These are phyloP conservation scores for Tulasnella calospora DNA, from an alignment of 768 basidiomycete genomes.

Conservation along the genomic window DNA sequence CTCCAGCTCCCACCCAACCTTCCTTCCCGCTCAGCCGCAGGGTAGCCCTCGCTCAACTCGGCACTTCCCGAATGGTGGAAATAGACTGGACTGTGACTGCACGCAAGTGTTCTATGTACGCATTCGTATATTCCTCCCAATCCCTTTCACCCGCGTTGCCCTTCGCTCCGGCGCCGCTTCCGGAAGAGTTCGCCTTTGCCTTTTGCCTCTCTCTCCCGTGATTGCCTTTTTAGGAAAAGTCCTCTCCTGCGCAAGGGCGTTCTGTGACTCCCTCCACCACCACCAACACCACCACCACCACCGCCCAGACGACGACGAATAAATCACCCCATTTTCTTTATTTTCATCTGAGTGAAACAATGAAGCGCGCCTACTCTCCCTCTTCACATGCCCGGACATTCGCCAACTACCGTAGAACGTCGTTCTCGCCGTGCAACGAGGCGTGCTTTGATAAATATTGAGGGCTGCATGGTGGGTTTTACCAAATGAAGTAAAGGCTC, in stretches of 20 bases:
- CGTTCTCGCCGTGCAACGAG: background rate
- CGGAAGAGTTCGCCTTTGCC: background rate
- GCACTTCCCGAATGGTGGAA: background rate
- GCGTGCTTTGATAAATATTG: background rate
- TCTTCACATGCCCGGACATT: background rate
- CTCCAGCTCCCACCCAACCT: background rate
- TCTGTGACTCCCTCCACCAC: background rate
- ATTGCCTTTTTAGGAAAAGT: conserved; percentile 1
- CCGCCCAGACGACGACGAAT: background rate
- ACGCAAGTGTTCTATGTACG: background rate
- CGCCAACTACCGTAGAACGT: background rate
- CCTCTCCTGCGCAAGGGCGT: background rate
- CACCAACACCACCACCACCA: background rate
- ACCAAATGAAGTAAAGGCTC: background rate
- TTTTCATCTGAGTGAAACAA: background rate
- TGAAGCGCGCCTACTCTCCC: background rate
- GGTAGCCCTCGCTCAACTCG: background rate
- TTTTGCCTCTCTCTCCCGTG: background rate
- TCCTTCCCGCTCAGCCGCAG: background rate
- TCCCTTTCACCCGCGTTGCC: background rate
- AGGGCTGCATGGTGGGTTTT: background rate
- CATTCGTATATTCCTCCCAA: background rate
- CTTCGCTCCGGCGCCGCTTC: background rate
- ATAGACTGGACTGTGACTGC: background rate
- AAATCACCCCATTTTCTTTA: background rate